A percentile compares a stretch with the other conserved stretches of the same genome.
These are phyloP conservation scores for Cryphonectria radicalis DNA, from an alignment of 2,329 filamentous ascomycete species.

Conservation along the genomic window DNA sequence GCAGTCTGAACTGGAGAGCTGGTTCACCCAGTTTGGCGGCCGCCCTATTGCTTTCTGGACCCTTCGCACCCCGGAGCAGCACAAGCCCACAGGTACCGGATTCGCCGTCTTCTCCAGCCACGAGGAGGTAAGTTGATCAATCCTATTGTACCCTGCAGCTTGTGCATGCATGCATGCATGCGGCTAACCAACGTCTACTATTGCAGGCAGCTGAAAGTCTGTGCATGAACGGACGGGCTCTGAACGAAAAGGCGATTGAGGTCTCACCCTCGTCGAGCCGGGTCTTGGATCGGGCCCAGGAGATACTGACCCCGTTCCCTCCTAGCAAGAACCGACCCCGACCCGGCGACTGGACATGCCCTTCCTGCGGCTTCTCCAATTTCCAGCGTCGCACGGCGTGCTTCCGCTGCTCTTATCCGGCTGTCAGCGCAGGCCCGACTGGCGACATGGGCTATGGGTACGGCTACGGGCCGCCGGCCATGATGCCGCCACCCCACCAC, in stretches of 20 bases:
- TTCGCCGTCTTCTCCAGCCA: constrained; percentile 99
- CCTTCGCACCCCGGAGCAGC: constrained; percentile 93
- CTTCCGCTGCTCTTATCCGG: constrained; percentile 99
- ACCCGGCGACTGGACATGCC: constrained; percentile 98
- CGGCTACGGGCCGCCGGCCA: constrained; percentile 69
- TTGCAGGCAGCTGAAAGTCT: constrained; percentile 89
- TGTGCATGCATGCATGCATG: background rate
- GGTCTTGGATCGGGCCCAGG: constrained; percentile 91
- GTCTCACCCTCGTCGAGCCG: constrained; percentile 97
- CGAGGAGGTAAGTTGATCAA: constrained; percentile 77
- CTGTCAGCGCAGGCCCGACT: constrained; percentile 76
- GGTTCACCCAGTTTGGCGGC: constrained; percentile 98
- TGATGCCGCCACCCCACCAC: constrained; percentile 79
- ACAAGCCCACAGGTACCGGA: constrained; percentile 98
- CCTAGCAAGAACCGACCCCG: constrained; percentile 98
- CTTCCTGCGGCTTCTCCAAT: constrained; percentile 98
- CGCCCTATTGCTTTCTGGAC: constrained; percentile 99
- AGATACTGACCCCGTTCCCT: constrained; percentile 95
- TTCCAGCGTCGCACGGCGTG: constrained; percentile 98
- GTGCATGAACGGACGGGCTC: constrained; percentile 97
- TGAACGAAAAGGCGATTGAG: constrained; percentile 99
- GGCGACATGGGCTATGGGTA: constrained; percentile 68
- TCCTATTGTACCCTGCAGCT: background rate
- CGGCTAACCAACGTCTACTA: constrained; percentile 21
- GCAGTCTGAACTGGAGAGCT: constrained; percentile 97